Evolutionary conservation across 2,329 filamentous ascomycete species (phyloP), one percentile per base, ranked within the genome.

Genomic region (Aspergillus sp.): DNA sequence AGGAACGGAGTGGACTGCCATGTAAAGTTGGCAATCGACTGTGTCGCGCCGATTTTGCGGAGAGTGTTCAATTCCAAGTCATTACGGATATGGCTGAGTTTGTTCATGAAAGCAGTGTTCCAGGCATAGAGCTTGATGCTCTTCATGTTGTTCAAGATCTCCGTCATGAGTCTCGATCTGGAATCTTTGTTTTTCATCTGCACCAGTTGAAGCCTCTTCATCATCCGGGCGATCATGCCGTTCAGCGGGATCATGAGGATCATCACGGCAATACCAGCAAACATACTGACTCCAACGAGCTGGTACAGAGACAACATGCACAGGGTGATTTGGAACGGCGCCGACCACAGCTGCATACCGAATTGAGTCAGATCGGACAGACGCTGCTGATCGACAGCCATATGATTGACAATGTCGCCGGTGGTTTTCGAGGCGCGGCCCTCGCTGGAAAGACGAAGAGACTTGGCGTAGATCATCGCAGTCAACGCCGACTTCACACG

Each of bases 151-250:
- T 95, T 97, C 67, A 99, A 80, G 60, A 99, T 99, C 73, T 99
- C 94, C 5, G 93, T 95, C 80, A 97, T 97, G 53, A 99, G 77
- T 46, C 93, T 85, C 44, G 92, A 96, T 67, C 94, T 85, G 36
- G 91, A 83, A 66, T 99, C 94, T 76, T 99, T 99, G 78, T 97
- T 97, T 79, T 95, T 96, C 94, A 99, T 99, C 76, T 99, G 94
- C 59, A 86, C 81, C 74, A 97, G 95, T 70, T 99, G 95, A 63
- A 99, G 77, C 41, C 82, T 91, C 77, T 96, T 97, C 89, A 97
- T 97, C 63, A 96, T 81, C 53, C 88, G 84, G 20, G 94, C 93
- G 67, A 97, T 94, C 56, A 94, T 79, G 45, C 92, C 93, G 69
- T 99, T 97, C 62, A 97, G 79, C 0, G 94, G 94, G 71, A 99